Conservation (phyloP, 176 grass and related monocot genomes). For the Oryza rufipogon region DNA sequence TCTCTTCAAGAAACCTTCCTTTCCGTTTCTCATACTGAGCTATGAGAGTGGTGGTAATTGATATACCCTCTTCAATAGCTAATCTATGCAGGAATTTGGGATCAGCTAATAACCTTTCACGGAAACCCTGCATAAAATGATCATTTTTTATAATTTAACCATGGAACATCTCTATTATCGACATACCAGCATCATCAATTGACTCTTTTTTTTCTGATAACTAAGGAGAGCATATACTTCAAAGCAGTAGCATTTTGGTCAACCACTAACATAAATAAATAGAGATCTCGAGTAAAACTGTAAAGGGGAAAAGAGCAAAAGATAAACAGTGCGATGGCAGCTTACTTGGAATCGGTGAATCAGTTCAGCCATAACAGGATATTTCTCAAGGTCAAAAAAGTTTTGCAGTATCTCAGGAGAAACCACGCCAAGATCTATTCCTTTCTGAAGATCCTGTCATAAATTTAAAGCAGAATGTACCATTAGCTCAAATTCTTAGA, state of each 20-base stretch:
- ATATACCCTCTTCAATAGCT: slow-evolving; percentile 94
- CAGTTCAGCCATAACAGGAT: slow-evolving; percentile 81
- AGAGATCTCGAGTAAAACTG: background rate
- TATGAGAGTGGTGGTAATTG: slow-evolving; percentile 85
- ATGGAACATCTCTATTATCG: background rate
- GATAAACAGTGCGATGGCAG: slow-evolving; percentile 23
- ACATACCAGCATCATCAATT: background rate
- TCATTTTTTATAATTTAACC: slow-evolving; percentile 4
- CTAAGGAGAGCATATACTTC: slow-evolving; percentile 13
- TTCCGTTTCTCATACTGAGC: slow-evolving; percentile 95
- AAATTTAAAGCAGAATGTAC: slow-evolving; percentile 22
- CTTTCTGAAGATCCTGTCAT: slow-evolving; percentile 86
- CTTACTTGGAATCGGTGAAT: slow-evolving; percentile 93
- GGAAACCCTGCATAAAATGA: slow-evolving; percentile 74
- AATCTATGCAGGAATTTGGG: slow-evolving; percentile 87
- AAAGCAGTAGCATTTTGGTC: background rate
- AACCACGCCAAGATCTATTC: slow-evolving; percentile 93
- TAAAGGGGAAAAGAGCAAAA: slow-evolving; percentile 5
- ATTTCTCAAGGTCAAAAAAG: slow-evolving; percentile 98
- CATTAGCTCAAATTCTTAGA: slow-evolving; percentile 6
- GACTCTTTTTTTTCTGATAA: background rate
- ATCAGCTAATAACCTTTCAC: slow-evolving; percentile 94
- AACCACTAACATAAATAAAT: slow-evolving; percentile 6
- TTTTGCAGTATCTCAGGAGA: slow-evolving; percentile 97
- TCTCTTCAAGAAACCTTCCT: slow-evolving; percentile 89